Base-by-base conservation (phyloP, 164 flowering plant species). In the Umbilicus rupestris region DNA sequence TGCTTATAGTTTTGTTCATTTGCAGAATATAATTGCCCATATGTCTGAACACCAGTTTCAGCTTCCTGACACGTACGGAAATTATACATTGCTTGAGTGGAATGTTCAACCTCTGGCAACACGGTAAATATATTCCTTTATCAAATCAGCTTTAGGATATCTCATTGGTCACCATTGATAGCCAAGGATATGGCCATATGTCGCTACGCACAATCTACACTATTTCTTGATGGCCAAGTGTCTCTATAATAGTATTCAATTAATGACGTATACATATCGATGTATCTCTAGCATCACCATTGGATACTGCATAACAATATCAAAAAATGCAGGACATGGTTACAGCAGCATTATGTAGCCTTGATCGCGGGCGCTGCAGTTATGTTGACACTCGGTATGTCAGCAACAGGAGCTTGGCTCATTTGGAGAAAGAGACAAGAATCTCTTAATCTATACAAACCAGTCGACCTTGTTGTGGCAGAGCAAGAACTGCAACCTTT, bases 401-500 rank as follows among this genome's bases (percentile, higher is more conserved):
- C 77, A 64, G 78, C n/a, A n/a, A n/a, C n/a, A n/a, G n/a, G n/a
- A n/a, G n/a, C 69, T 29, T 85, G 82, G 84, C 59, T 76, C 49
- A 59, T 82, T 33, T 79, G 84, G 88, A 84, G 77, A 76, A 77
- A 49, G 20, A 72, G 76, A 69, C 80, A 76, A 68, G 80, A 78
- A 69, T 65, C 65, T 16, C 1, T 68, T 3, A 70, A 69, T 39
- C 5, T 82, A 26, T 86, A 89, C 80, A 81, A 78, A 73, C 92
- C 90, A 15, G 87, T 86, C 16, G 72, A 73, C 49, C 71, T 70
- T 12, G 70, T 60, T 69, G 76, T 72, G 30, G 81, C 85, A 3
- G 96, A 89, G 76, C 92, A 87, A 73, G 96, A 89, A 73, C 86
- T 89, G 41, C 90, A 89, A 75, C 88, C 78, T 2, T 59, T 85